Evolutionary conservation across 768 basidiomycete species (phyloP), one percentile per base, ranked within the genome.

Genomic region (Kwoniella bestiolae): DNA sequence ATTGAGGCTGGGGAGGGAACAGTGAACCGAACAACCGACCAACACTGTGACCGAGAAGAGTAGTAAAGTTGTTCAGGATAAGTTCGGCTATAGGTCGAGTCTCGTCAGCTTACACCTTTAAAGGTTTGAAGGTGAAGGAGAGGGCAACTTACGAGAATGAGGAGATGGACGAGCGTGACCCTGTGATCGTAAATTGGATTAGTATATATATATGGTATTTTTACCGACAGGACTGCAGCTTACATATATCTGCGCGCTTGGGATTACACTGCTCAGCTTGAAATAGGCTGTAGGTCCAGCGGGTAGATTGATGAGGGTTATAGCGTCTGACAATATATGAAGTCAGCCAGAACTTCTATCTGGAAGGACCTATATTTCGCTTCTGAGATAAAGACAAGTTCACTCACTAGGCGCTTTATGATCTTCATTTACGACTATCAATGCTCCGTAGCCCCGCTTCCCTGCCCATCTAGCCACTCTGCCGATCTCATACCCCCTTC

Each of bases 21-120:
- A 94, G 86, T 1, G 94, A 94, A 73, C 96, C 95, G 82, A 98
- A 95, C 85, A 99, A 90, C 26, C 93, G 87, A 16, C 96, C 96
- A 56, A 97, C 88, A 16, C 89, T 88, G 77, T 96, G 91, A 45
- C 96, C 96, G 21, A 99, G 87, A 14, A 91, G 87, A 0, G 96
- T 98, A 1, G 91, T 90, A 77, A 99, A 97, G 70, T 89, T 89
- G 80, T 97, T 97, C 32, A 99, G 84, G 59, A 98, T 90, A 44
- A 98, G 88, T 81, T 99, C 96, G 45, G 96, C 79, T 80, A 47
- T 44, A n/a, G 34, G 21, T 41, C 5, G 11, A 16, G 7, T 52
- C n/a, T 34, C 28, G 5, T 58, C 21, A 46, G 51, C 11, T 63
- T n/a, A 18, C 44, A 28, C 21, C 11, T 18, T n/a, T 18, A 14